These are phyloP conservation scores for Umbelopsis sp. DNA, from an alignment of 371 early-diverging fungal genomes.

Conservation along the genomic window DNA sequence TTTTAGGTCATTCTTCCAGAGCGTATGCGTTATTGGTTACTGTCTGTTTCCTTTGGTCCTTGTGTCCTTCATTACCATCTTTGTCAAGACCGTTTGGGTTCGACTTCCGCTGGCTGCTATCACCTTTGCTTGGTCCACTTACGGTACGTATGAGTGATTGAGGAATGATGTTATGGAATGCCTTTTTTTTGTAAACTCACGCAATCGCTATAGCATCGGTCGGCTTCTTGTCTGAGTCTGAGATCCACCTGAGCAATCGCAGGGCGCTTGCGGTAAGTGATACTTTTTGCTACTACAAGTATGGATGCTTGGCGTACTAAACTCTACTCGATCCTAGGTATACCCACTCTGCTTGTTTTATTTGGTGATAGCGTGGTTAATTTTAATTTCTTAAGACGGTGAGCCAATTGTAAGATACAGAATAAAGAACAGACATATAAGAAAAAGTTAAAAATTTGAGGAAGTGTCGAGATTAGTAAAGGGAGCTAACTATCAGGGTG, in stretches of 20 bases:
- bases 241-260: constrained; percentile 80
- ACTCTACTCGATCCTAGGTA: constrained; percentile 25
- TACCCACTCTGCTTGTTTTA: constrained; percentile 94
- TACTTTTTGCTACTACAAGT: background rate
- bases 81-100: constrained; percentile 68
- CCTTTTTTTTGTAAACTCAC: background rate
- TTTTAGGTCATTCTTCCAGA: constrained; percentile 88
- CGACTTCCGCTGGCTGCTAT: constrained; percentile 70
- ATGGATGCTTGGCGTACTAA: background rate
- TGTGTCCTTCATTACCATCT: constrained; percentile 71
- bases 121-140: constrained; percentile 85
- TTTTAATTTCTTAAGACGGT: constrained; percentile 62
- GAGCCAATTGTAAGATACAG: constrained; percentile 12
- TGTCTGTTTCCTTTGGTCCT: constrained; percentile 92
- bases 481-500: background rate
- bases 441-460: no score
- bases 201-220: constrained; percentile 69
- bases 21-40: constrained; percentile 94
- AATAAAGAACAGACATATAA: background rate
- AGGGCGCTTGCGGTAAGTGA: constrained; percentile 75
- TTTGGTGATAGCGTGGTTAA: constrained; percentile 90
- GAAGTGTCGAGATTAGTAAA: background rate
- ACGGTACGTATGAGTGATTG: constrained; percentile 50
- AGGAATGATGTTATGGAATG: background rate
- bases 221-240: constrained; percentile 78